These are phyloP conservation scores for Solanum raphanifolium DNA, from an alignment of 257 asterid genomes.

Conservation along the genomic window DNA sequence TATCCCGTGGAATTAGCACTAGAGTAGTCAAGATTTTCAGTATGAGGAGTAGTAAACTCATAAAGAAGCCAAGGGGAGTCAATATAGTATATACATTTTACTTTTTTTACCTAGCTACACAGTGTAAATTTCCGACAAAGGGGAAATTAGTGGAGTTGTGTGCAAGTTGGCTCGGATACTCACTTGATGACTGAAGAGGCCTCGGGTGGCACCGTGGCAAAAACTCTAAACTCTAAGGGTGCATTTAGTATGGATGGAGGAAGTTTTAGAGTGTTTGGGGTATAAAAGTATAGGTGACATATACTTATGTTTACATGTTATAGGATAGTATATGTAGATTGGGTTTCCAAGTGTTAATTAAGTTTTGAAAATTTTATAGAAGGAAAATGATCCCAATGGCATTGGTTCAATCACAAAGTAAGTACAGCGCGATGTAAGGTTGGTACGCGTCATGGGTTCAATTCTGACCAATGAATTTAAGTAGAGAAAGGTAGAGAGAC, in stretches of 20 bases:
- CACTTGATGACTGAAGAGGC: too few relatives aligned
- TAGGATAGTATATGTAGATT: neutral
- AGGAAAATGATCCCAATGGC: neutral
- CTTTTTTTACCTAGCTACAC: too few relatives aligned
- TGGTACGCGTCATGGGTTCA: neutral
- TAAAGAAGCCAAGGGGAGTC: neutral
- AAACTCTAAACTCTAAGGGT: too few relatives aligned
- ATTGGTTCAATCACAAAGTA: too few relatives aligned
- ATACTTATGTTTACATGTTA: neutral
- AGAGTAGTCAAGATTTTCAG: neutral
- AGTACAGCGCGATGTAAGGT: neutral
- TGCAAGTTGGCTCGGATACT: too few relatives aligned
- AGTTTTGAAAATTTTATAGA: neutral
- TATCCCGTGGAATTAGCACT: neutral
- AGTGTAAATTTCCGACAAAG: too few relatives aligned
- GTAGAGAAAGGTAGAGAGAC: neutral
- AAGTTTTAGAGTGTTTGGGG: neutral
- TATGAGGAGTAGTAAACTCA: neutral
- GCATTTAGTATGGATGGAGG: too few relatives aligned
- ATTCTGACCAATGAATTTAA: neutral
- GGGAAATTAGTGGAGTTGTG: too few relatives aligned
- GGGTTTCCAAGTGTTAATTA: neutral
- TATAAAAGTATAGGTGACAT: neutral
- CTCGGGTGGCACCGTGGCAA: too few relatives aligned
- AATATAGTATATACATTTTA: neutral